Conservation (phyloP, 495 filamentous ascomycete species). For the Tetracladium marchalianum region DNA sequence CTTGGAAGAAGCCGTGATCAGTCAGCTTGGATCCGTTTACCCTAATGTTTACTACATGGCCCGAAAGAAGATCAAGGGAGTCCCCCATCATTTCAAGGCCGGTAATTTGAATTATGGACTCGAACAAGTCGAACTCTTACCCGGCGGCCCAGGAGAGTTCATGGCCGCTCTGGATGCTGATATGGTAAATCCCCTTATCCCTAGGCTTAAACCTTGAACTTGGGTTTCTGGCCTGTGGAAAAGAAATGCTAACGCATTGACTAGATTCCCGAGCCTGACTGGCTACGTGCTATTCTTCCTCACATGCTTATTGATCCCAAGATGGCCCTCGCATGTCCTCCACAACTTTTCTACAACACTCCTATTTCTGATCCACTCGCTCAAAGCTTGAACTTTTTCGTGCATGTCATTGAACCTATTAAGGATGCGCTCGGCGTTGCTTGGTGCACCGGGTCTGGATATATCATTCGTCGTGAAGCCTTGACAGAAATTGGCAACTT, state of each 20-base stretch:
- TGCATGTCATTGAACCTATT: constrained; percentile 36
- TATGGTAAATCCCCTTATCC: constrained; percentile 30
- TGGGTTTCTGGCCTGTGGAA: too few species aligned
- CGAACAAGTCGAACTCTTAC: constrained; percentile 22
- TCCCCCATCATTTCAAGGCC: constrained; percentile 43
- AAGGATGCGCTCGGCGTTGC: constrained; percentile 37
- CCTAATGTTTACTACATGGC: constrained; percentile 35
- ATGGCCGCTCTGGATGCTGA: constrained; percentile 45
- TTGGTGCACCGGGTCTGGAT: constrained; percentile 45
- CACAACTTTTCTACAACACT: constrained; percentile 44
- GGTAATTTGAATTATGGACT: constrained; percentile 46
- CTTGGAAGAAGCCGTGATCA: constrained; percentile 25
- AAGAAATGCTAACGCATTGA: too few species aligned
- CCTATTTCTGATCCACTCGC: constrained; percentile 37
- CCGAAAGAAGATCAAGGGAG: constrained; percentile 32
- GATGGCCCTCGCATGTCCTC: constrained; percentile 39
- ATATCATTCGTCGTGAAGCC: constrained; percentile 36
- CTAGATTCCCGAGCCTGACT: constrained; percentile 38
- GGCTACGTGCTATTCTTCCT: constrained; percentile 38
- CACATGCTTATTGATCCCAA: constrained; percentile 35
- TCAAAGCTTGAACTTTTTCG: constrained; percentile 36
- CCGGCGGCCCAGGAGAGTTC: constrained; percentile 34
- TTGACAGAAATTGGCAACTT: constrained; percentile 40
- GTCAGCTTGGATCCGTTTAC: constrained; percentile 13
- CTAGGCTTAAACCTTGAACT: constrained; percentile 29